Conservation (phyloP, 768 basidiomycete species). For the Multifurca ochricompacta region DNA sequence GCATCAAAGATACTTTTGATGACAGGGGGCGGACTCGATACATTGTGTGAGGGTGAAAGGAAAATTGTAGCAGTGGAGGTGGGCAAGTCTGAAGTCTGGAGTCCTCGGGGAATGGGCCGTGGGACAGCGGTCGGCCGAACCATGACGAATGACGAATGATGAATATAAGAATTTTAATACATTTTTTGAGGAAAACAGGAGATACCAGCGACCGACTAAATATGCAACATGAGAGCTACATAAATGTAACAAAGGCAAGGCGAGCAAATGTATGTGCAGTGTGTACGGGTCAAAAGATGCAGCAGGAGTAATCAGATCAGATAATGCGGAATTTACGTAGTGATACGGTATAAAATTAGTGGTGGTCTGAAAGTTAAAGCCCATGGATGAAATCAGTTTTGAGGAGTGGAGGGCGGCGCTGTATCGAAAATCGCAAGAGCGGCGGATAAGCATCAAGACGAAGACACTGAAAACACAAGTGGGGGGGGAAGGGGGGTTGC, state of each 20-base stretch:
- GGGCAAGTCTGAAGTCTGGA: too few relatives aligned
- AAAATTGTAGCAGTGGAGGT: background rate
- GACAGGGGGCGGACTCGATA: conserved; percentile 10
- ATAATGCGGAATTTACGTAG: conserved; percentile 17
- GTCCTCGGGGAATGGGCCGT: background rate
- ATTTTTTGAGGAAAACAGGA: conserved; percentile 9
- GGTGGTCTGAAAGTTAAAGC: background rate
- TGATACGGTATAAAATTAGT: conserved; percentile 19
- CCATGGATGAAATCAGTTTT: background rate
- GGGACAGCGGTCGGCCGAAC: background rate
- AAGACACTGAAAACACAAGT: background rate
- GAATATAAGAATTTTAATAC: conserved; percentile 10
- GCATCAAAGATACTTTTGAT: conserved; percentile 1
- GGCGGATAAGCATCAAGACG: background rate
- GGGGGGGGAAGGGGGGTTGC: background rate
- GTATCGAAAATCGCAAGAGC: background rate
- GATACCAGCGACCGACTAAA: conserved; percentile 10
- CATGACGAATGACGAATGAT: background rate
- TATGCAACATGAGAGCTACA: conserved; percentile 21
- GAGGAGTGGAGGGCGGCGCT: background rate
- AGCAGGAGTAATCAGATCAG: conserved; percentile 17
- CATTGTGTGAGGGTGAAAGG: background rate
- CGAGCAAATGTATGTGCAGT: conserved; percentile 11
- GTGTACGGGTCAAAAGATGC: conserved; percentile 13
- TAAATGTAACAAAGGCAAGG: conserved; percentile 16